Conservation (phyloP, 2,329 filamentous ascomycete genomes). For the Hymenotorrendiella dingleyae region DNA sequence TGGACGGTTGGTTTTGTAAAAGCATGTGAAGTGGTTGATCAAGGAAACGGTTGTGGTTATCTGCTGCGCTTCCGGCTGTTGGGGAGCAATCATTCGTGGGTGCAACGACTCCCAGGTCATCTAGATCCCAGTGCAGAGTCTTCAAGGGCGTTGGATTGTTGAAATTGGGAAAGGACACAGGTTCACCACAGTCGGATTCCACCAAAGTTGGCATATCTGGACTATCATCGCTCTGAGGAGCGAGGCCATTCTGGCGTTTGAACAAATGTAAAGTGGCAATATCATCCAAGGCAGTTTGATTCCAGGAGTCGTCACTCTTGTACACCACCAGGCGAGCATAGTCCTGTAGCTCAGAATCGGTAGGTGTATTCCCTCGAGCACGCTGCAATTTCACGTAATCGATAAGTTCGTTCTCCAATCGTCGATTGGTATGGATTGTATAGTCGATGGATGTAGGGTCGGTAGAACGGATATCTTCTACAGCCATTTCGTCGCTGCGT, state of each 20-base stretch:
- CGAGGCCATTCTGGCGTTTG: constrained; percentile 31
- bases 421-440: constrained; percentile 50
- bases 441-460: constrained; percentile 52
- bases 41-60: no score
- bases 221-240: constrained; percentile 14
- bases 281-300: constrained; percentile 57
- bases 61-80: not conserved
- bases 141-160: constrained; percentile 16
- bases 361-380: constrained; percentile 41
- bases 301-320: constrained; percentile 57
- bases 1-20: constrained; percentile 24
- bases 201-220: constrained; percentile 16
- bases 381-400: constrained; percentile 45
- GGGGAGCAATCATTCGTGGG: constrained; percentile 4
- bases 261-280: constrained; percentile 48
- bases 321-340: constrained; percentile 57
- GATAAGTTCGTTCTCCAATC: constrained; percentile 48
- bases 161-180: not conserved
- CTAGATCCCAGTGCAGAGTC: constrained; percentile 26
- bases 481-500: constrained; percentile 48
- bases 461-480: constrained; percentile 42
- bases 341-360: constrained; percentile 48
- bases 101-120: constrained; percentile 12
- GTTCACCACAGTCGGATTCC: constrained; percentile 4
- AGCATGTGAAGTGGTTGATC: constrained; percentile 15